phyloP scores from a whole-genome alignment of 2,329 filamentous ascomycete species.

The Colletotrichum eleusines region DNA sequence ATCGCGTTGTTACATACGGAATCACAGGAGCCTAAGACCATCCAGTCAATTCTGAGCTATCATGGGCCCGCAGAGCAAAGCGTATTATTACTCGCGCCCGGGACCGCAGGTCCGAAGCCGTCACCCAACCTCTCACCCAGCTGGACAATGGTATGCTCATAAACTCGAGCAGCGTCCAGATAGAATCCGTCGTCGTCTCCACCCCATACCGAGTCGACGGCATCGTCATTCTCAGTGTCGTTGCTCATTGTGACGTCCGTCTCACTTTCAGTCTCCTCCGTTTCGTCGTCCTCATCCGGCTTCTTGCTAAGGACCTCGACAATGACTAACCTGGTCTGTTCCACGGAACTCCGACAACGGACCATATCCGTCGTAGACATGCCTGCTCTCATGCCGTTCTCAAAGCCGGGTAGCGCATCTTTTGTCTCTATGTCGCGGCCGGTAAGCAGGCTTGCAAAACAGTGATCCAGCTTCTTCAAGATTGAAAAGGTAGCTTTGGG shows the following conservation, averaged over 20 bases:
- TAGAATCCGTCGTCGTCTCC: slow-evolving; percentile 62
- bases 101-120: slow-evolving; percentile 33
- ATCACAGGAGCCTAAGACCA: not conserved
- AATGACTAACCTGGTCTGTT: slow-evolving; percentile 78
- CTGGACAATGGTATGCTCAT: slow-evolving; percentile 82
- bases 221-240: slow-evolving; percentile 53
- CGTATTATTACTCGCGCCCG: not conserved
- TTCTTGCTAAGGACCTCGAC: slow-evolving; percentile 72
- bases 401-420: slow-evolving; percentile 77
- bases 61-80: not conserved
- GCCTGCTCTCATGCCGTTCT: slow-evolving; percentile 69
- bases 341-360: slow-evolving; percentile 83
- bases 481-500: slow-evolving; percentile 77
- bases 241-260: slow-evolving; percentile 46
- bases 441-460: slow-evolving; percentile 80
- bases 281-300: slow-evolving; percentile 50
- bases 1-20: not conserved
- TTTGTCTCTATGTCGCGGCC: slow-evolving; percentile 76
- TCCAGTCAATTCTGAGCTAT: not conserved
- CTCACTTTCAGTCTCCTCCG: slow-evolving; percentile 48
- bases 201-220: slow-evolving; percentile 50
- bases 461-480: slow-evolving; percentile 83
- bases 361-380: slow-evolving; percentile 89
- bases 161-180: slow-evolving; percentile 81
- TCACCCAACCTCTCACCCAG: slow-evolving; percentile 76